Base-by-base conservation (phyloP, 2,329 filamentous ascomycete species). In the Fusarium begoniae region DNA sequence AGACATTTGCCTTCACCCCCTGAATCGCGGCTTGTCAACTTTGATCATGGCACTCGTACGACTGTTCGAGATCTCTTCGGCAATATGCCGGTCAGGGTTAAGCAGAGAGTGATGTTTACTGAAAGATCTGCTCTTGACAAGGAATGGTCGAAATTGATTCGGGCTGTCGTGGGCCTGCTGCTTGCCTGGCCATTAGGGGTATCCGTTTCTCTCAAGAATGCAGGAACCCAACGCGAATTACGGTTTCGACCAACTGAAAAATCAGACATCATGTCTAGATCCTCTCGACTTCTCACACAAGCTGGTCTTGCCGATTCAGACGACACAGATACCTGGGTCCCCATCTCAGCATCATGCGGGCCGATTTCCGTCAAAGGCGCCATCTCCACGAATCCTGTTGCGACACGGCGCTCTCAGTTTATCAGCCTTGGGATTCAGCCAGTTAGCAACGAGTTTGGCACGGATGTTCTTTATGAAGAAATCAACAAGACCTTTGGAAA, bases 71-170 rank as follows among this genome's bases (percentile, higher is more conserved):
- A 98, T 80, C 85, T 98, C 2, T 98, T 98, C 82, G 95, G 95
- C 1, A 93, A 91, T 66, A 94, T 98, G 90, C 95, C 96, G 1
- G 96, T 98, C 18, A 91, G 96, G 20, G 92, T 97, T 32, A 97
- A 96, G 80, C 93, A 95, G 76, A 89, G 95, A 71, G 89, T 90
- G 0, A 76, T 89, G 0, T 75, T 90, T 7, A 83, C 86, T 44
- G 84, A 90, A 77, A 86, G 85, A 74, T 74, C 86, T 17, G 79
- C 85, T 30, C 84, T 91, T 54, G 81, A 88, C 26, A 92, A 87
- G 72, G 87, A 93, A 59, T 96, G 93, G 90, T 88, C 90, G 35
- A 82, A 82, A 2, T 82, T 97, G 22, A 88, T 89, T 69, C 87
- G 84, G 56, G 82, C 86, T 11, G 77, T 95, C 6, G 86, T 90